phyloP scores from a whole-genome alignment of 176 grass and related monocot genomes.

The Carex pumila region DNA sequence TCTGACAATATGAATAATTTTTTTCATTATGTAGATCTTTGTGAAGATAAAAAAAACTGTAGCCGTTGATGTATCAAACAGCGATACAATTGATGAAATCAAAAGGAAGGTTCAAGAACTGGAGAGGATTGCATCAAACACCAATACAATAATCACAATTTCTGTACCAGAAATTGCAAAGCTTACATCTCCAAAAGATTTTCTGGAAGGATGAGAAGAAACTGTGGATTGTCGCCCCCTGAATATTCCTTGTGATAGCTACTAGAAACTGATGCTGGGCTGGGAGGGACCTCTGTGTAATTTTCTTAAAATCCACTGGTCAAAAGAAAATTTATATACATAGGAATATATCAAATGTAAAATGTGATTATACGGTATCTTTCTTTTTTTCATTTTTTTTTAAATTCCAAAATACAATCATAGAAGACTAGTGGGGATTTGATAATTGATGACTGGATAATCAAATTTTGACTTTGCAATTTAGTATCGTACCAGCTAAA shows the following conservation, averaged over 20 bases:
- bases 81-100: no score
- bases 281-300: slow-evolving; percentile 42
- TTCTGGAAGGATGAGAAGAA: slow-evolving; percentile 20
- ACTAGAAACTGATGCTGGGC: slow-evolving; percentile 32
- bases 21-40: no score
- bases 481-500: background rate
- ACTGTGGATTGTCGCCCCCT: slow-evolving; percentile 34
- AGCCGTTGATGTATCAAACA: no score
- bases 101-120: no score
- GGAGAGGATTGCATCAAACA: no score
- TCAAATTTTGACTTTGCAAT: background rate
- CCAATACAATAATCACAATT: background rate
- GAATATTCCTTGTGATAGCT: slow-evolving; percentile 38
- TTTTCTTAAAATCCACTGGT: slow-evolving; percentile 23
- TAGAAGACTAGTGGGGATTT: background rate
- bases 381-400: background rate
- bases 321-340: background rate
- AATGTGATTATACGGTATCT: background rate
- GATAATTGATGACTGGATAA: background rate
- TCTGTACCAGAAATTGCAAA: slow-evolving; percentile 36
- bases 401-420: background rate
- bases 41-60: no score
- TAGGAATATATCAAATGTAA: background rate
- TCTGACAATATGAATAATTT: no score
- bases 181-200: slow-evolving; percentile 31